Evolutionary conservation across 2,329 filamentous ascomycete species (phyloP).

Genomic region (Stagonosporopsis vannaccii): DNA sequence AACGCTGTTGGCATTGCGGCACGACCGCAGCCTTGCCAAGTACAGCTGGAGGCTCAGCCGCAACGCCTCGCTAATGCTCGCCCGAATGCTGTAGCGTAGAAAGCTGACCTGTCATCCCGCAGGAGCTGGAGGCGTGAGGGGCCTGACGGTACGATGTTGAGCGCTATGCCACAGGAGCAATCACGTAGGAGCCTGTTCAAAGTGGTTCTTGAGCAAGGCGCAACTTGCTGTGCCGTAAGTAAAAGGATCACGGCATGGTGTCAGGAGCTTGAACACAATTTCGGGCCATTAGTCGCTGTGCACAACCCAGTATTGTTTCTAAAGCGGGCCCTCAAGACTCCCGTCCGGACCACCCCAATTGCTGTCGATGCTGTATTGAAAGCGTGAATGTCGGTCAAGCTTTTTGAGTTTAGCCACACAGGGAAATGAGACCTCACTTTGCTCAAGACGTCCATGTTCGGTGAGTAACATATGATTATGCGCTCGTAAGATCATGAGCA

Average conservation of each 20-base stretch:
- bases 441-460: no score
- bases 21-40: slow-evolving; percentile 1
- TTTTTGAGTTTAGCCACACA: no score
- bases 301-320: not conserved
- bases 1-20: slow-evolving; percentile 4
- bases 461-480: no score
- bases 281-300: not conserved
- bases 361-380: not conserved
- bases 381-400: not conserved
- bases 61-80: slow-evolving; percentile 12
- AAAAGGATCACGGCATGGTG: slow-evolving; percentile 11
- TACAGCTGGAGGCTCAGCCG: slow-evolving; percentile 11
- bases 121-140: not conserved
- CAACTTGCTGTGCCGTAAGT: not conserved
- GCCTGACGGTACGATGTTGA: slow-evolving; percentile 4
- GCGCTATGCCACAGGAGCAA: not conserved
- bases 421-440: no score
- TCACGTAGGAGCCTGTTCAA: not conserved
- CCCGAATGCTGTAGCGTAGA: not conserved
- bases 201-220: slow-evolving; percentile 1
- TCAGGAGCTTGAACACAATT: slow-evolving; percentile 5
- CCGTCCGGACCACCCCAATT: not conserved
- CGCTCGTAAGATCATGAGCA: not conserved
- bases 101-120: slow-evolving; percentile 7
- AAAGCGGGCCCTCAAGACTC: not conserved